Conservation (phyloP, 1,139 yeast genomes). For the Pneumocystis jirovecii region DNA sequence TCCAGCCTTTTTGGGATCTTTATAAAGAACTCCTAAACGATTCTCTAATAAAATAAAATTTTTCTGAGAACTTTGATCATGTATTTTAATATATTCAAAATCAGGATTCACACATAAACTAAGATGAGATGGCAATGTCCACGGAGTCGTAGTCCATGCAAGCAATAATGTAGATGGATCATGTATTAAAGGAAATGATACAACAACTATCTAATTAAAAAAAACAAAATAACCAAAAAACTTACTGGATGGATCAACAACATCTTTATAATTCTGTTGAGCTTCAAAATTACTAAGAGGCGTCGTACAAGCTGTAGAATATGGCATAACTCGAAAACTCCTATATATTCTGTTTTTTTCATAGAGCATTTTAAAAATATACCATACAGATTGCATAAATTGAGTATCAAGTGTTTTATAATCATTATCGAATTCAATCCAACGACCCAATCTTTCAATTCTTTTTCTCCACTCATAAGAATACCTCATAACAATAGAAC, state of each 20-base stretch:
- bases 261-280: conserved; percentile 94
- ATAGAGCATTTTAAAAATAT: conserved; percentile 86
- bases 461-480: conserved; percentile 90
- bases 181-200: conserved; percentile 68
- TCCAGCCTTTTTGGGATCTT: conserved; percentile 85
- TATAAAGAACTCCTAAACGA: conserved; percentile 67
- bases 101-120: conserved; percentile 84
- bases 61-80: conserved; percentile 70
- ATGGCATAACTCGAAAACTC: conserved; percentile 96
- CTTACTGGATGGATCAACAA: conserved; percentile 51
- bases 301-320: conserved; percentile 92
- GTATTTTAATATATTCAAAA: conserved; percentile 80
- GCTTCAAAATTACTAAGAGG: conserved; percentile 97
- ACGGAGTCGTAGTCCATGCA: conserved; percentile 99
- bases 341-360: conserved; percentile 79
- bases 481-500: conserved; percentile 93
- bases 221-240: not conserved
- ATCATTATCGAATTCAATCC: conserved; percentile 98
- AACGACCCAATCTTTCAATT: conserved; percentile 87
- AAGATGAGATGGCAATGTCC: conserved; percentile 94
- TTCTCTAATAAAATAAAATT: conserved; percentile 72
- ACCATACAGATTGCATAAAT: conserved; percentile 98
- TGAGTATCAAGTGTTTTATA: conserved; percentile 91
- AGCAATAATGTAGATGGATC: conserved; percentile 72
- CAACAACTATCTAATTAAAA: conserved; percentile 47